Evolutionary conservation across 2,329 filamentous ascomycete genomes (phyloP).

Genomic region (Dothideomycetes sp.): DNA sequence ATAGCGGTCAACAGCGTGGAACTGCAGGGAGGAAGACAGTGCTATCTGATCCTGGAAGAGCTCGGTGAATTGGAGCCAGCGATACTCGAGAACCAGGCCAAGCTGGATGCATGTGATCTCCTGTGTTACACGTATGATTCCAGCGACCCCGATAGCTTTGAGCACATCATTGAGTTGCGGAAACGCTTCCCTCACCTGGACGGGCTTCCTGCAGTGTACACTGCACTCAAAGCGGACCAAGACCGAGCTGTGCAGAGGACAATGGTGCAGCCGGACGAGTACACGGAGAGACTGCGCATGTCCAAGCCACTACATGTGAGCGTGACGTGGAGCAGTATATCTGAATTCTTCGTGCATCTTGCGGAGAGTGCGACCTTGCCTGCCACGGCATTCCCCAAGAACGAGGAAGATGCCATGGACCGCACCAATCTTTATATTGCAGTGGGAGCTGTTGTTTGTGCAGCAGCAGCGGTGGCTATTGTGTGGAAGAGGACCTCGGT

Average conservation of each 20-base stretch:
- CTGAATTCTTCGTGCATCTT: slow-evolving; percentile 81
- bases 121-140: slow-evolving; percentile 96
- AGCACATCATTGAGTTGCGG: slow-evolving; percentile 75
- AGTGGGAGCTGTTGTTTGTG: slow-evolving; percentile 57
- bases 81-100: slow-evolving; percentile 81
- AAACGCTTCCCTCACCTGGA: slow-evolving; percentile 73
- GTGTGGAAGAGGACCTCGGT: slow-evolving; percentile 40
- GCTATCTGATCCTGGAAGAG: slow-evolving; percentile 91
- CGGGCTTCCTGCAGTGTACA: slow-evolving; percentile 82
- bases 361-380: slow-evolving; percentile 89
- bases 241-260: slow-evolving; percentile 95
- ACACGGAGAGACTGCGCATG: slow-evolving; percentile 78
- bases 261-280: slow-evolving; percentile 83
- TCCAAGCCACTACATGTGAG: slow-evolving; percentile 86
- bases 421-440: slow-evolving; percentile 79
- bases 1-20: slow-evolving; percentile 95
- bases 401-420: slow-evolving; percentile 74
- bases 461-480: slow-evolving; percentile 46
- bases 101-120: slow-evolving; percentile 85
- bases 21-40: slow-evolving; percentile 89
- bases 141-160: slow-evolving; percentile 89
- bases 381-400: slow-evolving; percentile 77
- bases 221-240: slow-evolving; percentile 85
- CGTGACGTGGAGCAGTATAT: slow-evolving; percentile 87
- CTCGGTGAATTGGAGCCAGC: slow-evolving; percentile 92